A percentile compares a stretch with the other conserved stretches of the same genome.
These are phyloP conservation scores for Effrenium voratum DNA, from an alignment of 73 alveolate genomes.

Conservation along the genomic window DNA sequence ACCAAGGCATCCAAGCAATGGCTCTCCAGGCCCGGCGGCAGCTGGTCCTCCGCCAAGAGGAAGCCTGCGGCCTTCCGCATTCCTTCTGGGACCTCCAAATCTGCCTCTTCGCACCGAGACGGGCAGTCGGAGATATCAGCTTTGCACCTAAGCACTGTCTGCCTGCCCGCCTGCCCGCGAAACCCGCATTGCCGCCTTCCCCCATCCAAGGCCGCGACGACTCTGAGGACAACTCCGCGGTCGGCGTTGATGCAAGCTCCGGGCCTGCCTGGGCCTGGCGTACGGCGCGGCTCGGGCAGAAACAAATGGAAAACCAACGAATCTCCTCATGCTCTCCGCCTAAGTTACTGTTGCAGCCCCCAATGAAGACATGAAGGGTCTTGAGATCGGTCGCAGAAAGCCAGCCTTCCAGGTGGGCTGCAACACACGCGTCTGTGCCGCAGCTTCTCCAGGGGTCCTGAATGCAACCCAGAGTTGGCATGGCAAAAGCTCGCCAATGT, in stretches of 20 bases:
- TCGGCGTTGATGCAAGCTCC: not conserved
- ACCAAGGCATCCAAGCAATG: conserved; percentile 2
- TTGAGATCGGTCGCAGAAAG: not conserved
- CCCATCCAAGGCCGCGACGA: not conserved
- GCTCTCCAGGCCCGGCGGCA: conserved; percentile 28
- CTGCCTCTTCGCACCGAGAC: not conserved
- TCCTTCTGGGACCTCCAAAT: not conserved
- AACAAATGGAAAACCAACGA: not conserved
- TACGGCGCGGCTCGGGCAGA: not conserved
- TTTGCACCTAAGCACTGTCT: not conserved
- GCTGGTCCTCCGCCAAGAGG: not conserved
- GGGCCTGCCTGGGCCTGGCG: not conserved
- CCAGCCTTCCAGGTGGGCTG: conserved; percentile 35
- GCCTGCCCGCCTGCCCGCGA: not conserved
- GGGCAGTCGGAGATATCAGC: not conserved
- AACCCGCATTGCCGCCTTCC: not conserved
- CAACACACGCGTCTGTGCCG: conserved; percentile 8
- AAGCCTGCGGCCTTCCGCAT: conserved; percentile 30
- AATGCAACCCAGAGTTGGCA: not conserved
- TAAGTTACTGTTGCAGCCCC: too few species aligned
- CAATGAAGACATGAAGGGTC: not conserved
- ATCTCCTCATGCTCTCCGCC: not conserved
- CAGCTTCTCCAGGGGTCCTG: conserved; percentile 62
- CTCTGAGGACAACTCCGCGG: not conserved
- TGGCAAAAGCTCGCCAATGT: not conserved